phyloP scores from a whole-genome alignment of 257 asterid genomes.

The Nicotiana obtusifolia region DNA sequence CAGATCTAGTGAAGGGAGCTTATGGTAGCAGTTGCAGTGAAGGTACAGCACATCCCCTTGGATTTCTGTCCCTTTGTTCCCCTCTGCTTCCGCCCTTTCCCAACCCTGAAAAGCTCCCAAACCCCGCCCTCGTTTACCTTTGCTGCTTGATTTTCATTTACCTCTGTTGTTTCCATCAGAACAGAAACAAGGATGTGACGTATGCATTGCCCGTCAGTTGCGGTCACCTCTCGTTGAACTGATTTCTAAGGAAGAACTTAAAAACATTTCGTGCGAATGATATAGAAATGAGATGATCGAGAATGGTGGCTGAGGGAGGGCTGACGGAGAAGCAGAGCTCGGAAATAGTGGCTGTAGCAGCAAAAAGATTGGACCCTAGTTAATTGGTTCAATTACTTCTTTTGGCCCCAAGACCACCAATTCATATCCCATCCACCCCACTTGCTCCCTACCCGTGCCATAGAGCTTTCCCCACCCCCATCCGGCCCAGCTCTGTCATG shows the following conservation, averaged over 20 bases:
- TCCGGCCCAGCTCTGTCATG: background rate
- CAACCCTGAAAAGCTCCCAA: background rate
- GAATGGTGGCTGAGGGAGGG: background rate
- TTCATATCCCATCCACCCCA: background rate
- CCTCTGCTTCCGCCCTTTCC: conserved; percentile 1
- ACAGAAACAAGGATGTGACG: background rate
- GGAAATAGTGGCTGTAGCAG: background rate
- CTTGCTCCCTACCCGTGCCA: background rate
- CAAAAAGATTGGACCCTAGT: conserved; percentile 1
- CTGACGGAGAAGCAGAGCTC: background rate
- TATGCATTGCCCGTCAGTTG: background rate
- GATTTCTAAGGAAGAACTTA: background rate
- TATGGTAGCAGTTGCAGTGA: conserved; percentile 2
- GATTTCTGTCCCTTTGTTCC: background rate
- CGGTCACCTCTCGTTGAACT: background rate
- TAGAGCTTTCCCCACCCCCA: background rate
- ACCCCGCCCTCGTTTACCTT: conserved; percentile 4
- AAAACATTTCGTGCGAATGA: background rate
- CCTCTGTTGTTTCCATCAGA: conserved; percentile 13
- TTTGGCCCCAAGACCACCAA: background rate
- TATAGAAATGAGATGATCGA: background rate
- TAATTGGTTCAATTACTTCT: background rate
- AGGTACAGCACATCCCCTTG: conserved; percentile 9
- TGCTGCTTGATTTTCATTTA: conserved; percentile 12
- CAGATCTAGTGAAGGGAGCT: conserved; percentile 11